Base-by-base conservation (phyloP, 495 filamentous ascomycete genomes). In the Penicillium paxilli region DNA sequence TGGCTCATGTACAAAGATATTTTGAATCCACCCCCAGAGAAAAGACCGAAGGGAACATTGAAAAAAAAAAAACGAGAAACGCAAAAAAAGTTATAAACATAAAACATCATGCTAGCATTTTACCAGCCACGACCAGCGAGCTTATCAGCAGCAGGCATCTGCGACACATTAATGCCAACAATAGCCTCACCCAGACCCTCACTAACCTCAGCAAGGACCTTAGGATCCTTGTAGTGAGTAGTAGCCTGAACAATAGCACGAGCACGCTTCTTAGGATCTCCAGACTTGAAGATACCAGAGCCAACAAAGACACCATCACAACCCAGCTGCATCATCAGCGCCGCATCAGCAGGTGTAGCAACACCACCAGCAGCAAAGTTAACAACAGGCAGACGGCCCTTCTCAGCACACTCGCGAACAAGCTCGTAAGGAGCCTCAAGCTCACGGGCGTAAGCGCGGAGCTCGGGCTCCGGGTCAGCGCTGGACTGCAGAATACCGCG, bases 301-400 rank as follows among this genome's bases (percentile, higher is more conserved):
- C 94, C 94, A 41, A 98, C 94, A 65, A 98, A 98, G 25, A 98
- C 94, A 50, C 94, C 94, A 66, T 98, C 94, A 67, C 94, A 98
- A 53, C 94, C 94, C 49, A 98, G 75, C 75, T 97, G 92, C 94
- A 98, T 98, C 94, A 98, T 98, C 33, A 98, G 79, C 25, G 94
- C 94, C 12, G 94, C 94, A 77, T 98, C 94, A 3, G 94, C 94
- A 1, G 94, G 94, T 10, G 94, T 98, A 11, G 94, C 94, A 32
- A 98, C 85, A 47, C 94, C 94, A 16, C 94, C 94, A n/a, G 94
- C 94, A 3, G 94, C 94, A 62, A 98, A 98, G 82, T 98, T 98
- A 42, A 98, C 94, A 1, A 98, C 94, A 0, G 94, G 94, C 55
- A 98, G 79, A 55, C 94, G 83, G 48, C 89, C 89, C 57, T 96